Evolutionary conservation across 495 filamentous ascomycete species (phyloP).

Genomic region (Xylaria acuta): DNA sequence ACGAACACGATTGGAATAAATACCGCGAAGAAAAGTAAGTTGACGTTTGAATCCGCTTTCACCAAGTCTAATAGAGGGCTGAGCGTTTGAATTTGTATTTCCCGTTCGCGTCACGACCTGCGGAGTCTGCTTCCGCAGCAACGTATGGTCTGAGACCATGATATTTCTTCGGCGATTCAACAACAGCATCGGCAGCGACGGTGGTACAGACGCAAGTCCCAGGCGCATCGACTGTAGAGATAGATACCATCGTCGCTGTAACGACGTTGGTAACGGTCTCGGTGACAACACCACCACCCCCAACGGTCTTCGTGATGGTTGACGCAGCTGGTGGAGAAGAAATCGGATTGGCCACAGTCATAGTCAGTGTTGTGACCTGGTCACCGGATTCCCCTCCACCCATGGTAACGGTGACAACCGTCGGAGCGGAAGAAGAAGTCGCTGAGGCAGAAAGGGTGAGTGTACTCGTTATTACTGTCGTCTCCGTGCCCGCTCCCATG

Average conservation of each 20-base stretch:
- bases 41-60: not conserved
- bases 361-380: conserved; percentile 21
- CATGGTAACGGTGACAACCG: conserved; percentile 32
- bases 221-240: conserved; percentile 24
- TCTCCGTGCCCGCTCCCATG: conserved; percentile 13
- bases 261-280: conserved; percentile 30
- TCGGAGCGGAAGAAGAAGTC: not conserved
- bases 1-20: not conserved
- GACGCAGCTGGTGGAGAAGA: conserved; percentile 17
- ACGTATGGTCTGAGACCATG: not conserved
- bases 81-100: conserved; percentile 14
- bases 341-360: conserved; percentile 26
- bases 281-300: conserved; percentile 22
- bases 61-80: not conserved
- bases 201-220: conserved; percentile 31
- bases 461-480: conserved; percentile 26
- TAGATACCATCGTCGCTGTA: conserved; percentile 28
- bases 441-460: conserved; percentile 18
- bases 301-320: conserved; percentile 22
- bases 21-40: not conserved
- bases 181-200: not conserved
- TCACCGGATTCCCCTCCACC: conserved; percentile 18
- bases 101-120: not conserved
- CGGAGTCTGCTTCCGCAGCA: not conserved
- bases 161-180: not conserved